phyloP scores from a whole-genome alignment of 1,139 yeast species.

The Eremothecium coryli region DNA sequence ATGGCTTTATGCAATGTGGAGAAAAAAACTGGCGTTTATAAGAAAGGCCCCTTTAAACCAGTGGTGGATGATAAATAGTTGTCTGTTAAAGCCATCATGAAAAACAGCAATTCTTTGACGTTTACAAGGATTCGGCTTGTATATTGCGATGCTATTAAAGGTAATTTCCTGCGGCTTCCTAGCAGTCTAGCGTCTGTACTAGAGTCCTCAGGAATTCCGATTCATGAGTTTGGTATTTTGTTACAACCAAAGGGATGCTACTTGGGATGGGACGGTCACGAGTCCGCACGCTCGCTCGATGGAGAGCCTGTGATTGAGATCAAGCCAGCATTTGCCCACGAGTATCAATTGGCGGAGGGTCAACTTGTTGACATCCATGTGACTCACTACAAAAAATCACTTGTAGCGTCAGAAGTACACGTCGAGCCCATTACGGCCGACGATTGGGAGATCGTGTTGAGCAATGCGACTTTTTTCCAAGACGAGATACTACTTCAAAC shows the following conservation, averaged over 20 bases:
- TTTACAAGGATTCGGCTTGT: slow-evolving; percentile 12
- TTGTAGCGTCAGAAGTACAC: slow-evolving; percentile 50
- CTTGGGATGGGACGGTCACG: slow-evolving; percentile 81
- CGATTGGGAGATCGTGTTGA: slow-evolving; percentile 89
- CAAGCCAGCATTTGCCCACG: slow-evolving; percentile 46
- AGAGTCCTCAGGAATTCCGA: slow-evolving; percentile 17
- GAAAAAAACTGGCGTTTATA: too few species aligned
- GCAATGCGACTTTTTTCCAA: slow-evolving; percentile 72
- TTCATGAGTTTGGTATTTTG: slow-evolving; percentile 21
- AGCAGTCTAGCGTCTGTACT: slow-evolving; percentile 15
- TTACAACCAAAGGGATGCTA: slow-evolving; percentile 28
- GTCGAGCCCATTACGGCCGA: slow-evolving; percentile 69
- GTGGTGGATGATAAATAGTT: too few species aligned
- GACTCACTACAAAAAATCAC: slow-evolving; percentile 36
- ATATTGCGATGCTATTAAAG: slow-evolving; percentile 17
- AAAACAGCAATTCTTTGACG: slow-evolving; percentile 9
- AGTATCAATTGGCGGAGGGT: slow-evolving; percentile 34
- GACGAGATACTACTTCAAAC: slow-evolving; percentile 69
- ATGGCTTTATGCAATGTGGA: too few species aligned
- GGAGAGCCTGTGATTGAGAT: slow-evolving; percentile 37
- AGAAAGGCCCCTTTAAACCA: too few species aligned
- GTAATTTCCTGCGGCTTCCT: slow-evolving; percentile 26
- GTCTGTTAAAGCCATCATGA: slow-evolving; percentile 7
- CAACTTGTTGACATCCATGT: slow-evolving; percentile 33
- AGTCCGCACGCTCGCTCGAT: slow-evolving; percentile 30